Evolutionary conservation across 257 asterid species (phyloP), one percentile per base, ranked within the genome.

Genomic region (Rhazya stricta): DNA sequence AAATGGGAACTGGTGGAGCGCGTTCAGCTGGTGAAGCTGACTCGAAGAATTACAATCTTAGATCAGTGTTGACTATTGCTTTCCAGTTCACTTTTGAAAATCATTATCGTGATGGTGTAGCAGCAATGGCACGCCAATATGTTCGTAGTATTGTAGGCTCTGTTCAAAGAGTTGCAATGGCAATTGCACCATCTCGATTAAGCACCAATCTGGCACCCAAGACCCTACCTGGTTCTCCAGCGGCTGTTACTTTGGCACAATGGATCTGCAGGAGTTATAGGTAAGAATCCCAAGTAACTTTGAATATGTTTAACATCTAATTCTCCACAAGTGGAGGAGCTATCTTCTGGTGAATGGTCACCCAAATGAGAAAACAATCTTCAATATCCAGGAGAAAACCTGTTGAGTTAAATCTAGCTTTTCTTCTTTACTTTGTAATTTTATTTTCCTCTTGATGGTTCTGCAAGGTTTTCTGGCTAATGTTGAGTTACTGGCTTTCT

Each of bases 41-140:
- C 67, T 27, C 83, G 32, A 83, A 78, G 70, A 82, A 65, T 81
- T 91, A 87, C 77, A 90, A 84, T 66, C 83, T 81, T 29, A 84
- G 96, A 84, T 92, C 99, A 7, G 96, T 95, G 29, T 76, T 95
- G 82, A 95, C 97, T 25, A 95, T 95, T 18, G 98, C 97, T 0
- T 95, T 95, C 80, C 99, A 95, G 94, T 95, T 95, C 86, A 84
- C 93, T 39, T 92, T 91, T 76, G 99, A 89, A 79, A 85, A 77
- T 81, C 96, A 95, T 84, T 87, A 85, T 79, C 89, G 83, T 68
- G 98, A 95, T 70, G 87, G 91, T 34, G 96, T 95, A 19, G 96
- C 96, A 77, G 91, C 87, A 32, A 95, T 95, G 99, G 99, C 98
- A 50, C 92, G 96, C 34, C 98, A 95, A 36, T 95, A 95, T 69